Evolutionary conservation across 371 early-diverging fungal genomes (phyloP).

Genomic region (Lichtheimia ornata): DNA sequence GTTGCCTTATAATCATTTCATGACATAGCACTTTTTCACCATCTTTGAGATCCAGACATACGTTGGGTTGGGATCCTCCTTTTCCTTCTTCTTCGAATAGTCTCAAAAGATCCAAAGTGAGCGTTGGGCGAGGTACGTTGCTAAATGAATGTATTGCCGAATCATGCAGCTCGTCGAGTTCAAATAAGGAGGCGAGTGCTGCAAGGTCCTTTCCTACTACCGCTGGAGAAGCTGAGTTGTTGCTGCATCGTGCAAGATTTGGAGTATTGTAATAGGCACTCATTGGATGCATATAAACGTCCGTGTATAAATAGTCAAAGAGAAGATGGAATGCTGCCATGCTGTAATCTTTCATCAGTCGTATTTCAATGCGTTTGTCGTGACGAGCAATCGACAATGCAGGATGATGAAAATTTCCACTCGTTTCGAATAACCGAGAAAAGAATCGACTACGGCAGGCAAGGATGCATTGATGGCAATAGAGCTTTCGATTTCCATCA

Average conservation of each 20-base stretch:
- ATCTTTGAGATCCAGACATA: constrained; percentile 41
- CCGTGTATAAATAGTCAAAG: constrained; percentile 41
- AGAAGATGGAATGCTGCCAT: constrained; percentile 27
- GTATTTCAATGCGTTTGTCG: constrained; percentile 15
- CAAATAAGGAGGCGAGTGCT: constrained; percentile 26
- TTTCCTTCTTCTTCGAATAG: constrained; percentile 13
- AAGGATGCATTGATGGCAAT: constrained; percentile 47
- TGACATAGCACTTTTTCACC: constrained; percentile 45
- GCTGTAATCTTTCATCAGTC: constrained; percentile 17
- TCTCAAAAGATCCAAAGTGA: constrained; percentile 11
- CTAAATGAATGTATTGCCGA: constrained; percentile 32
- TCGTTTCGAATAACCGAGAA: constrained; percentile 8
- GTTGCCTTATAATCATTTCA: constrained; percentile 58
- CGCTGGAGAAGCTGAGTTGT: neutral
- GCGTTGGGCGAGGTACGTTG: constrained; percentile 22
- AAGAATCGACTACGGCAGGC: constrained; percentile 27
- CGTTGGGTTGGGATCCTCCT: constrained; percentile 22
- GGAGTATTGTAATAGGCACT: constrained; percentile 24
- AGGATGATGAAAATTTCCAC: neutral
- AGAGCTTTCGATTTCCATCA: constrained; percentile 31
- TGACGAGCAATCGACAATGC: neutral
- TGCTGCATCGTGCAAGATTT: constrained; percentile 8
- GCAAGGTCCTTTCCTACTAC: constrained; percentile 33
- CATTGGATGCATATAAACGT: constrained; percentile 38
- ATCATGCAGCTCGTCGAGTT: constrained; percentile 23